Percentiles rank a stretch among this genome's conserved stretches.
phyloP scores from a whole-genome alignment of 441 rosid genomes.

The Flueggea neowawraea region DNA sequence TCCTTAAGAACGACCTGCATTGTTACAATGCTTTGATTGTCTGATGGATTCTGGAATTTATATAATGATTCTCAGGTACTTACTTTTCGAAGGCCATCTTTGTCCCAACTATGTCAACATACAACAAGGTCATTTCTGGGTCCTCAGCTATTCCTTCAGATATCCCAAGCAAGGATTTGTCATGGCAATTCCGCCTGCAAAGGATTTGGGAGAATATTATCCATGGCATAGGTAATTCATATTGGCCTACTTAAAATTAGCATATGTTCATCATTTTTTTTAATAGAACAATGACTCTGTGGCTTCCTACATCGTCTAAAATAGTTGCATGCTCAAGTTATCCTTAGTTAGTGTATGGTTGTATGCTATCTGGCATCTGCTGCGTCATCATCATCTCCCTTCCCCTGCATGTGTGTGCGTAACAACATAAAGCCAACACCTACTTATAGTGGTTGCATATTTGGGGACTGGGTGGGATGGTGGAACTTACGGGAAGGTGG shows the following conservation, averaged over 20 bases:
- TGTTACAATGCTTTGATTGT: not conserved
- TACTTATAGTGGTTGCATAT: no score
- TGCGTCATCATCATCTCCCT: no score
- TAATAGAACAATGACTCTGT: no score
- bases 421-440: no score
- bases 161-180: slow-evolving; percentile 41
- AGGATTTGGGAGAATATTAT: slow-evolving; percentile 69
- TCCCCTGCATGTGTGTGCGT: no score
- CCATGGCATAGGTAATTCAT: slow-evolving; percentile 52
- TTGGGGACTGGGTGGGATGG: no score
- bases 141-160: slow-evolving; percentile 40
- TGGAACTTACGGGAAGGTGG: no score
- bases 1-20: no score
- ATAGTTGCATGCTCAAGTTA: no score
- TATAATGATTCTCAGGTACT: slow-evolving; percentile 41
- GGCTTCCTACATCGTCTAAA: no score
- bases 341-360: no score
- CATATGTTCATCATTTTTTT: not conserved
- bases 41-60: slow-evolving; percentile 8
- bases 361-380: no score
- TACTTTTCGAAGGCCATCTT: slow-evolving; percentile 79
- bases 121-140: slow-evolving; percentile 75
- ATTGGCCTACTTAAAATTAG: slow-evolving; percentile 1
- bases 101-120: slow-evolving; percentile 73
- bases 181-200: slow-evolving; percentile 80